A percentile compares a stretch with the other conserved stretches of the same genome.
phyloP scores from a whole-genome alignment of 805 yeast genomes.

The Cyberlindnera euphorbiae region DNA sequence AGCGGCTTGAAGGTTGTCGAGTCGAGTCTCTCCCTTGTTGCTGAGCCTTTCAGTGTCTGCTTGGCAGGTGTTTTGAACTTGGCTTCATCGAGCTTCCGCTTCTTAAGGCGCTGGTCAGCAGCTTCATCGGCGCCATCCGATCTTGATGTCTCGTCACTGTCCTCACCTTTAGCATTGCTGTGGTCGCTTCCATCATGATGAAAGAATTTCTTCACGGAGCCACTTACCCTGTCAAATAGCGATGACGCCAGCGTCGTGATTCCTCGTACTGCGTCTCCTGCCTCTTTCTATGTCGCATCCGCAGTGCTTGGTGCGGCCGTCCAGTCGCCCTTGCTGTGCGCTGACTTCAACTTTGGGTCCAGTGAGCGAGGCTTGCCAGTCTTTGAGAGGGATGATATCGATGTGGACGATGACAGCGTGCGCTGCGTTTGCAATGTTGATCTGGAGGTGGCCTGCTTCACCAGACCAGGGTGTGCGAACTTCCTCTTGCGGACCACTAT shows the following conservation, averaged over 20 bases:
- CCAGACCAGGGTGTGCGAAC: background rate
- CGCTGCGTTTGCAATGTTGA: slow-evolving; percentile 1
- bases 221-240: slow-evolving; percentile 1
- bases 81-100: slow-evolving; percentile 1
- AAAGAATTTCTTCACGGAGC: slow-evolving; percentile 3
- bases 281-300: slow-evolving; percentile 19
- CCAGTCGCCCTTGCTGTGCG: slow-evolving; percentile 12
- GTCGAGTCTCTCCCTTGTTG: slow-evolving; percentile 12
- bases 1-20: slow-evolving; percentile 12
- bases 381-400: too few species aligned
- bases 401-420: background rate
- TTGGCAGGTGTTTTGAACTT: slow-evolving; percentile 11
- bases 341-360: background rate
- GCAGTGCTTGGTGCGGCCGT: slow-evolving; percentile 2
- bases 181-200: background rate
- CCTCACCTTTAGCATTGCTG: too few species aligned
- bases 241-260: slow-evolving; percentile 1
- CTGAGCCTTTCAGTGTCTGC: slow-evolving; percentile 6
- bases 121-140: too few species aligned
- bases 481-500: slow-evolving; percentile 8
- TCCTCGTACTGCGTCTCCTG: slow-evolving; percentile 7
- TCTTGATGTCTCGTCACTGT: slow-evolving; percentile 1
- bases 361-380: background rate
- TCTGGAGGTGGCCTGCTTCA: background rate
- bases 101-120: slow-evolving; percentile 8